A percentile compares a stretch with the other conserved stretches of the same genome.
phyloP scores from a whole-genome alignment of 495 filamentous ascomycete genomes.

The Aspergillus incahuasiensis region DNA sequence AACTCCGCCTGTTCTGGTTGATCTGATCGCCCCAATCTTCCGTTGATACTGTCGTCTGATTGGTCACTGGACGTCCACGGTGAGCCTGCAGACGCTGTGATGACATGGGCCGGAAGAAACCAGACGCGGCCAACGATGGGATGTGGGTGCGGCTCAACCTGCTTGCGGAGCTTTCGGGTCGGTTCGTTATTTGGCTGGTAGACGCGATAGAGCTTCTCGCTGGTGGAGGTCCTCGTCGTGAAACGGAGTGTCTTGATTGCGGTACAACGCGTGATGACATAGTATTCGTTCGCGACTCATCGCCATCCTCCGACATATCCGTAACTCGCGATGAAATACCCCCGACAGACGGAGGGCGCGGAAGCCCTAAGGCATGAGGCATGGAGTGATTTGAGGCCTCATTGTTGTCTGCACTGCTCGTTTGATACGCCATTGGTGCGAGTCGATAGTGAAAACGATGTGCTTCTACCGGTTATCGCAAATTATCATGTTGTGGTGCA shows the following conservation, averaged over 20 bases:
- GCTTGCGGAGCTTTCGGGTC: conserved; percentile 63
- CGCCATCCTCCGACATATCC: conserved; percentile 58
- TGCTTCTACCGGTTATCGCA: conserved; percentile 12
- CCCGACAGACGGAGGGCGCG: conserved; percentile 43
- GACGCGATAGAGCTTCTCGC: conserved; percentile 33
- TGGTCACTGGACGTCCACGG: conserved; percentile 53
- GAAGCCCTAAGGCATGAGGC: conserved; percentile 38
- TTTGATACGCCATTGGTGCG: conserved; percentile 25
- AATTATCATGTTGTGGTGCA: conserved; percentile 21
- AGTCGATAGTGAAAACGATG: background rate
- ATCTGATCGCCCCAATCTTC: conserved; percentile 42
- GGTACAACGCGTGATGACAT: conserved; percentile 36
- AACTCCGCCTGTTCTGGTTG: conserved; percentile 44
- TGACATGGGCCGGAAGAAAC: conserved; percentile 96
- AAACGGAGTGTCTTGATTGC: conserved; percentile 44
- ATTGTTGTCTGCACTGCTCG: conserved; percentile 24
- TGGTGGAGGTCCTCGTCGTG: conserved; percentile 44
- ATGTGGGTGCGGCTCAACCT: conserved; percentile 84
- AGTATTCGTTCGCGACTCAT: conserved; percentile 36
- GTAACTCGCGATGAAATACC: conserved; percentile 85
- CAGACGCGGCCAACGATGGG: conserved; percentile 79
- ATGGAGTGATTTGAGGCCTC: conserved; percentile 22
- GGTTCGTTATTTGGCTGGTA: conserved; percentile 36
- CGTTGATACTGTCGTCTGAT: conserved; percentile 36
- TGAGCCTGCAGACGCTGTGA: conserved; percentile 92